Evolutionary conservation across 495 filamentous ascomycete genomes (phyloP).

Genomic region (Penicilliopsis zonata): DNA sequence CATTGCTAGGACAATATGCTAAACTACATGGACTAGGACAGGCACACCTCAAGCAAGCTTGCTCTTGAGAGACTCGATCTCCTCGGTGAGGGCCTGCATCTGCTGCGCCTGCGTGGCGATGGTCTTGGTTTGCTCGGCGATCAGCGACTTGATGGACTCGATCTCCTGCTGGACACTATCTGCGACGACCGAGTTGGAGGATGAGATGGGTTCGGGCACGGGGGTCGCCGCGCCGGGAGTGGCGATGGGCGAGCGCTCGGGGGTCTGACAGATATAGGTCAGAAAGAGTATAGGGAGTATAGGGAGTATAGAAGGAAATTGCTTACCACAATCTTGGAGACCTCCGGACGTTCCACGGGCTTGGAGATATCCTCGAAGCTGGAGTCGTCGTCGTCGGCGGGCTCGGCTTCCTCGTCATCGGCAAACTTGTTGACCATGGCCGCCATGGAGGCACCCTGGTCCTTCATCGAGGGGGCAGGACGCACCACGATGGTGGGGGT

Average conservation of each 20-base stretch:
- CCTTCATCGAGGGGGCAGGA: slow-evolving; percentile 58
- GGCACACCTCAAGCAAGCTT: slow-evolving; percentile 20
- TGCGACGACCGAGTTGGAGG: slow-evolving; percentile 7
- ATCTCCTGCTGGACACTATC: slow-evolving; percentile 26
- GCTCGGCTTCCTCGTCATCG: slow-evolving; percentile 52
- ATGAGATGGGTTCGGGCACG: slow-evolving; percentile 8
- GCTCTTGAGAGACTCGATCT: slow-evolving; percentile 34
- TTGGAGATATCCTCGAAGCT: slow-evolving; percentile 79
- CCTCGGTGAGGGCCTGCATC: slow-evolving; percentile 30
- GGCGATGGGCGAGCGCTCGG: slow-evolving; percentile 4
- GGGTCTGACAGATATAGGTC: slow-evolving; percentile 18
- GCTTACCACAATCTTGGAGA: slow-evolving; percentile 10
- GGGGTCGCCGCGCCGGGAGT: slow-evolving; percentile 12
- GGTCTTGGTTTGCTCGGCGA: slow-evolving; percentile 32
- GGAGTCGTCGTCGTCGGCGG: slow-evolving; percentile 48
- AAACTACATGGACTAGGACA: background rate
- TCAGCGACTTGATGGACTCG: slow-evolving; percentile 30
- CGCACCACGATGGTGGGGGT: slow-evolving; percentile 27
- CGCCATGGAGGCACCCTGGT: slow-evolving; percentile 76
- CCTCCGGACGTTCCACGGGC: slow-evolving; percentile 37
- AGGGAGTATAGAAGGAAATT: no score
- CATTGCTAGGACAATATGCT: no score
- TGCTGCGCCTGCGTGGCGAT: slow-evolving; percentile 33
- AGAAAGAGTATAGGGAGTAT: no score
- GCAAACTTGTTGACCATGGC: slow-evolving; percentile 75